These are phyloP conservation scores for Sherardia arvensis DNA, from an alignment of 257 asterid genomes.

Conservation along the genomic window DNA sequence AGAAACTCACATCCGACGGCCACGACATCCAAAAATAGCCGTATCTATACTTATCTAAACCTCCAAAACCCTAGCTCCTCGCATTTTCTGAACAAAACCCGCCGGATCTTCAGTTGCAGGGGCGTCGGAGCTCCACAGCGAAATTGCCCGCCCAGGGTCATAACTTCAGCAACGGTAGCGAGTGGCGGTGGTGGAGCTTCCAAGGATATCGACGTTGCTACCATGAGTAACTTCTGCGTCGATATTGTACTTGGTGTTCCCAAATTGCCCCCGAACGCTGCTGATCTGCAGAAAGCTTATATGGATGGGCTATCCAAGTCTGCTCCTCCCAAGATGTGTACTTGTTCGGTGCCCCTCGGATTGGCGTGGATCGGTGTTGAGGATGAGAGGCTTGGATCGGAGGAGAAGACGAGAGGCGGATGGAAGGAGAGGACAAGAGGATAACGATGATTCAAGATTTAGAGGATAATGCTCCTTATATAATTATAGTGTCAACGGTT, in stretches of 20 bases:
- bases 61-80: conserved; percentile 45
- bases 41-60: conserved; percentile 30
- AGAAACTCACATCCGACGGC: conserved; percentile 12
- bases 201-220: conserved; percentile 78
- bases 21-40: conserved; percentile 32
- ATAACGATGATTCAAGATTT: too few species aligned
- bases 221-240: conserved; percentile 82
- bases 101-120: conserved; percentile 24
- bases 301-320: conserved; percentile 65
- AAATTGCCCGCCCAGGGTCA: conserved; percentile 29
- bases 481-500: too few species aligned
- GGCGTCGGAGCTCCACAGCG: conserved; percentile 34
- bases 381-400: too few species aligned
- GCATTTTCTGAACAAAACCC: not conserved
- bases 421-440: too few species aligned
- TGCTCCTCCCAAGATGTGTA: conserved; percentile 78
- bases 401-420: too few species aligned
- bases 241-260: conserved; percentile 89
- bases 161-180: conserved; percentile 38
- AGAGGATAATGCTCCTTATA: too few species aligned
- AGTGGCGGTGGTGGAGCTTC: conserved; percentile 23
- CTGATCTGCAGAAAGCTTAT: conserved; percentile 53
- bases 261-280: conserved; percentile 61
- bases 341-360: too few species aligned
- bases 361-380: too few species aligned